These are phyloP conservation scores for Leishmania tarentolae DNA, from an alignment of 208 protist genomes.

Conservation along the genomic window DNA sequence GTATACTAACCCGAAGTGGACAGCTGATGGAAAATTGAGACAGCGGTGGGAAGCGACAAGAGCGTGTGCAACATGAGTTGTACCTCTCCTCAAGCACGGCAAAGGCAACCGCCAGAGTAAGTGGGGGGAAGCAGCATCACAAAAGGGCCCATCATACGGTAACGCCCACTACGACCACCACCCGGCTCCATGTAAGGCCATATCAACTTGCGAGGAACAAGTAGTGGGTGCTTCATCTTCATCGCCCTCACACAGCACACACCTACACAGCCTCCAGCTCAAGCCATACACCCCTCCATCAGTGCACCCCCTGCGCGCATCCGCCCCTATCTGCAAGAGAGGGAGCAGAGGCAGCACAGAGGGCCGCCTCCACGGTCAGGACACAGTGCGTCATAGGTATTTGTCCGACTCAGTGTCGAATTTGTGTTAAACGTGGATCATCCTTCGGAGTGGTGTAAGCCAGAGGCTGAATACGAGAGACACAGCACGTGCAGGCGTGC, in stretches of 20 bases:
- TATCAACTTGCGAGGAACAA: too few species aligned
- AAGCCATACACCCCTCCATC: not conserved
- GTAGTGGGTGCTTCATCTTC: not conserved
- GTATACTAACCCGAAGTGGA: conserved; percentile 43
- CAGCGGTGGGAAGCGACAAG: conserved; percentile 43
- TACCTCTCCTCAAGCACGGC: not conserved
- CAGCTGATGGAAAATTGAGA: not conserved
- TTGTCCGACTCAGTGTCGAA: conserved; percentile 50
- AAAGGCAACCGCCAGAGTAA: not conserved
- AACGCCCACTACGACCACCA: not conserved
- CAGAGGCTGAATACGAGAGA: not conserved
- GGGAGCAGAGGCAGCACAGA: not conserved
- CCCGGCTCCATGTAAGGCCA: not conserved
- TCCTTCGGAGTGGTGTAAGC: conserved; percentile 1
- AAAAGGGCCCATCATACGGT: not conserved
- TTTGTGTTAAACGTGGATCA: conserved; percentile 41
- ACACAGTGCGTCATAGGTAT: conserved; percentile 38
- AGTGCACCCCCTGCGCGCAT: not conserved
- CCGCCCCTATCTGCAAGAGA: not conserved
- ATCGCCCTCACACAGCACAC: not conserved
- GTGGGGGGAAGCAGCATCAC: not conserved
- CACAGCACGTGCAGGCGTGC: not conserved
- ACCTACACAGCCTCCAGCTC: not conserved
- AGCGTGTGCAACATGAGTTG: not conserved
- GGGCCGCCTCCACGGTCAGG: conserved; percentile 30